Evolutionary conservation across 108 stramenopile species (phyloP).

Genomic region (Cylindrotheca closterium): DNA sequence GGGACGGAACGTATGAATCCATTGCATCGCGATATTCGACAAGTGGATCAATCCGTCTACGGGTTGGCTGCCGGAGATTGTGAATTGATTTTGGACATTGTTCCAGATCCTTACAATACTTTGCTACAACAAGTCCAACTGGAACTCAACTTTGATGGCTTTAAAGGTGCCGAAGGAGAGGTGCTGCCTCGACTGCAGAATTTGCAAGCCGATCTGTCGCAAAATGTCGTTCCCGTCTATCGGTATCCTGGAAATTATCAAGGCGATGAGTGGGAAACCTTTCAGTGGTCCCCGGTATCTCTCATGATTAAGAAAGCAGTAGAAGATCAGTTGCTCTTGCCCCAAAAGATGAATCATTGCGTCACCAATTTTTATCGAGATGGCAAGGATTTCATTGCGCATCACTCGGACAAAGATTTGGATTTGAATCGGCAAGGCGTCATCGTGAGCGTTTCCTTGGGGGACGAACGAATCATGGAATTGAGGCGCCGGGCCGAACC

Average conservation of each 20-base stretch:
- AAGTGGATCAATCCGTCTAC: slow-evolving; percentile 21
- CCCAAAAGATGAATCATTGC: slow-evolving; percentile 79
- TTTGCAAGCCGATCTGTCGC: slow-evolving; percentile 62
- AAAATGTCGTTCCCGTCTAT: slow-evolving; percentile 53
- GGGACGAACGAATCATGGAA: slow-evolving; percentile 59
- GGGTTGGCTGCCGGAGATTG: slow-evolving; percentile 76
- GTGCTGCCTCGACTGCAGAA: slow-evolving; percentile 71
- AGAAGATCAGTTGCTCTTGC: slow-evolving; percentile 48
- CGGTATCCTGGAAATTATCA: slow-evolving; percentile 81
- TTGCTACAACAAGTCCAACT: slow-evolving; percentile 9
- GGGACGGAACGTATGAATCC: slow-evolving; percentile 31
- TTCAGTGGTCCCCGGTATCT: slow-evolving; percentile 57
- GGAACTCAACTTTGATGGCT: slow-evolving; percentile 73
- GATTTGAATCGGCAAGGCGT: slow-evolving; percentile 70
- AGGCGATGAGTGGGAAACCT: slow-evolving; percentile 72
- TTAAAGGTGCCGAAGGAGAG: slow-evolving; percentile 60
- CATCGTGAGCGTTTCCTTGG: slow-evolving; percentile 72
- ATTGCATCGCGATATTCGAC: slow-evolving; percentile 16
- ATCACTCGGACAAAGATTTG: slow-evolving; percentile 76
- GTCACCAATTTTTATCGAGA: slow-evolving; percentile 74
- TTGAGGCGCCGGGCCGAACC: slow-evolving; percentile 54
- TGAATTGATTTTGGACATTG: slow-evolving; percentile 66
- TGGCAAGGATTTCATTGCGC: slow-evolving; percentile 69
- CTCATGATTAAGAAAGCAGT: slow-evolving; percentile 58
- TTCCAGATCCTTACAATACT: slow-evolving; percentile 24